Base-by-base conservation (phyloP, 495 filamentous ascomycete genomes). In the Lasiosphaeris hirsuta region DNA sequence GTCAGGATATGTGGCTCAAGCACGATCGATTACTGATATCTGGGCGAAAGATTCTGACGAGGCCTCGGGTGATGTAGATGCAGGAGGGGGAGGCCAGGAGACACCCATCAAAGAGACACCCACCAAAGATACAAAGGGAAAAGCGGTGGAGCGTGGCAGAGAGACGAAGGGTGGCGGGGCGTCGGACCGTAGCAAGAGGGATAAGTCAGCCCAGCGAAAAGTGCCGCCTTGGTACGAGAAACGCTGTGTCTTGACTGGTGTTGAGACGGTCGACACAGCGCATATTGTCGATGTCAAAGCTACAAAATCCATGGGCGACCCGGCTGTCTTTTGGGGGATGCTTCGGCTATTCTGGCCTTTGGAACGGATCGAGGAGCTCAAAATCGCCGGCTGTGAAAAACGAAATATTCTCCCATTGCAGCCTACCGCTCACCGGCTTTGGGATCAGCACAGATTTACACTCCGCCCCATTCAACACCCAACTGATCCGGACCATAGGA, bases 401-500 rank as follows among this genome's bases (percentile, higher is more conserved):
- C 48, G 35, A 37, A 51, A 51, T n/a, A 38, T 51, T 15, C 35
- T 51, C 33, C 48, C 48, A 4, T 51, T 38, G n/a, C 10, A 38
- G 35, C 48, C 48, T 1, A 51, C 30, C 9, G 48, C 48, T 14
- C 30, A 51, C 15, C 30, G 48, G 14, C 35, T 51, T 51, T 51
- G 30, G 30, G 48, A 51, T 38, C 30, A 11, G 48, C 30, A 37
- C 30, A 36, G 15, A 15, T 51, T 51, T 4, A 33, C 33, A 38
- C 48, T 51, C 35, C 48, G 48, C 11, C 48, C 48, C 30, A 38
- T 51, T 17, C 34, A 1, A n/a, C 52, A 51, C 34, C 48, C 48
- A 37, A 37, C 48, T 4, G 34, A 51, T 18, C 43, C 23, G 11
- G 18, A 46, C 2, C 39, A 43, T 17, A 45, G 33, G 14, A 36